Evolutionary conservation across 2,329 filamentous ascomycete genomes (phyloP), one percentile per base, ranked within the genome.

Genomic region (Phoma sp.): DNA sequence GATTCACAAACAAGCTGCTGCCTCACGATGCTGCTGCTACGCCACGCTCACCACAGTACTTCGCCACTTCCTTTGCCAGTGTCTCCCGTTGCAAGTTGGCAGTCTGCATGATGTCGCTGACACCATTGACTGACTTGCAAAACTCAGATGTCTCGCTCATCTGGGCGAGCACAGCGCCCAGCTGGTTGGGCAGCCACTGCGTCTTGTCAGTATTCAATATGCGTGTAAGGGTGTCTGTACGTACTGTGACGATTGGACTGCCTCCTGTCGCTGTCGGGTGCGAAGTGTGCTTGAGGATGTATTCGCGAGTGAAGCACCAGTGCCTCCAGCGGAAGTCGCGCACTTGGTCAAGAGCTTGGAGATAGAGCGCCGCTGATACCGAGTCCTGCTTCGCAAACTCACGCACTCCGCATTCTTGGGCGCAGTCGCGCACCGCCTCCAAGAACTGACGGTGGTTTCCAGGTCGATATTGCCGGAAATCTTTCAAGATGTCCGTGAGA

Each of bases 381-480:
- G 90, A 78, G 78, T 88, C 90, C 4, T 88, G 77, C 13, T 87
- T 77, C 0, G 84, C 86, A 65, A 84, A 90, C 5, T 79, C 79
- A 59, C 84, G 84, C 13, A 89, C 75, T 7, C 81, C 80, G 1
- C 85, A 70, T 29, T 80, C 55, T 45, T 79, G 76, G 1, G 83
- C 77, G 38, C 77, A 78, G 36, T 78, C 76, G 38, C 79, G 79
- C 22, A 96, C 89, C 69, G 87, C 88, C 58, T 86, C 83, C 30
- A 98, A 82, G 74, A 97, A 97, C 61, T 88, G 85, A 37, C 92
- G 87, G 74, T 98, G 93, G 66, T 96, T 93, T 48, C 89, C 89
- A 3, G 93, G 93, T 0, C 93, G 85, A 75, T 97, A 97, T 69
- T 89, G 83, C 59, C 93, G 85, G 80, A 98, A 98, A 74, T 97